Evolutionary conservation across 2,329 filamentous ascomycete genomes (phyloP), one percentile per base, ranked within the genome.

Genomic region (Passalora sequoiae): DNA sequence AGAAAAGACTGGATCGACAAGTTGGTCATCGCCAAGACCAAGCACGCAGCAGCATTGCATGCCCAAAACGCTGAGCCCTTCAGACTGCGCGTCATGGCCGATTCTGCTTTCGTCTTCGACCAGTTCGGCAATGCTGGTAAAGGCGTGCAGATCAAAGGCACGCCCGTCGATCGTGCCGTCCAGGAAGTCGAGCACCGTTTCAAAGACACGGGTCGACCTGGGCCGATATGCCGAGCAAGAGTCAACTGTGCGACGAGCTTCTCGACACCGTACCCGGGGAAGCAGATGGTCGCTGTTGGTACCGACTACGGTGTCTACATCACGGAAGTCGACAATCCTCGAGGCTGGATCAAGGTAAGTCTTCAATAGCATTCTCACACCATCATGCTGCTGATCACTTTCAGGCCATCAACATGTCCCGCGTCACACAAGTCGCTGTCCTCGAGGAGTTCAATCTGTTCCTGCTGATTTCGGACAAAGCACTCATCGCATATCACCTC

Each of bases 51-150:
- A 39, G 86, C 89, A 3, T 72, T 97, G 4, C 86, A 86, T 65
- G 81, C 86, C 3, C 92, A 98, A 60, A 94, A 97, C 61, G 91
- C 92, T 0, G 92, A 98, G 64, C 92, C 92, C 0, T 98, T 98
- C 76, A 78, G 87, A 38, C 71, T 98, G 6, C 82, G 88, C 16
- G 89, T 98, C 6, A 83, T 98, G 62, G 89, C 92, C 0, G 92
- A 98, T 62, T 84, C 86, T 31, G 86, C 89, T 0, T 98, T 98
- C 64, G 82, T 84, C 8, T 89, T 89, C 57, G 87, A 94, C 53
- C 68, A 72, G 3, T 63, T 76, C 43, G 75, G 78, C 3, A 69
- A 74, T 35, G 53, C 50, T 22, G 56, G 66, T 33, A 83, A 77
- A 62, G 79, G 80, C 44, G 84, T 95, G 15, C 78, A 84, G 6